Conservation (phyloP, 2,329 filamentous ascomycete genomes). For the Fusarium zealandicum region DNA sequence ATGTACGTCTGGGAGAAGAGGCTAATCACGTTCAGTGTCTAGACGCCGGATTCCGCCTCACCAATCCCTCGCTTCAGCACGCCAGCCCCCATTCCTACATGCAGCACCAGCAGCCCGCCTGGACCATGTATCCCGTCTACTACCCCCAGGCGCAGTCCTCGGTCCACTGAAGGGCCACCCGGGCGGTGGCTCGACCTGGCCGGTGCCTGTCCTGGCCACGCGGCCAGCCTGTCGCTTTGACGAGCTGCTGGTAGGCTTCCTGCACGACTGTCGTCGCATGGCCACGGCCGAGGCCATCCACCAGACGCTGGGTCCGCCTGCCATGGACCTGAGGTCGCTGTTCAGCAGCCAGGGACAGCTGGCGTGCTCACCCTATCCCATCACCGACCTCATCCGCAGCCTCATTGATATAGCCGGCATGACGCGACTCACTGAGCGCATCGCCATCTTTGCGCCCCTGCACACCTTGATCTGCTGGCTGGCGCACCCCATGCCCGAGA, state of each 20-base stretch:
- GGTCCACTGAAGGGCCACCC: slow-evolving; percentile 43
- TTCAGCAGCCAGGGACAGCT: slow-evolving; percentile 37
- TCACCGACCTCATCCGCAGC: slow-evolving; percentile 43
- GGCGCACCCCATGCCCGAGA: slow-evolving; percentile 44
- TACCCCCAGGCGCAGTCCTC: slow-evolving; percentile 45
- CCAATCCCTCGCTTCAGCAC: slow-evolving; percentile 36
- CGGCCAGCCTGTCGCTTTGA: slow-evolving; percentile 45
- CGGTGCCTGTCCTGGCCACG: slow-evolving; percentile 44
- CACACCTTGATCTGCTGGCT: slow-evolving; percentile 43
- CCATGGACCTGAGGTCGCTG: slow-evolving; percentile 46
- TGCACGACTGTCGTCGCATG: slow-evolving; percentile 47
- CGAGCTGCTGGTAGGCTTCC: slow-evolving; percentile 46
- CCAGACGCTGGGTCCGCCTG: slow-evolving; percentile 45
- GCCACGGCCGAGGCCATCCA: slow-evolving; percentile 39
- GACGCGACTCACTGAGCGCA: slow-evolving; percentile 43
- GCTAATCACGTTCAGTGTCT: slow-evolving; percentile 42
- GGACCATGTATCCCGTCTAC: slow-evolving; percentile 47
- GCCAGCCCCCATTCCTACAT: slow-evolving; percentile 39
- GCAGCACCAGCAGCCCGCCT: slow-evolving; percentile 41
- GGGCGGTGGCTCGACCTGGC: slow-evolving; percentile 39
- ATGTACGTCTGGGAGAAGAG: slow-evolving; percentile 20
- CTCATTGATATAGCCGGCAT: slow-evolving; percentile 43
- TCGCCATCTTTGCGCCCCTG: slow-evolving; percentile 45
- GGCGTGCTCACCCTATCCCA: slow-evolving; percentile 40
- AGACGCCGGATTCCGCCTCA: slow-evolving; percentile 46